Conservation (phyloP, 306 rosid genomes). For the Cucumis melo region DNA sequence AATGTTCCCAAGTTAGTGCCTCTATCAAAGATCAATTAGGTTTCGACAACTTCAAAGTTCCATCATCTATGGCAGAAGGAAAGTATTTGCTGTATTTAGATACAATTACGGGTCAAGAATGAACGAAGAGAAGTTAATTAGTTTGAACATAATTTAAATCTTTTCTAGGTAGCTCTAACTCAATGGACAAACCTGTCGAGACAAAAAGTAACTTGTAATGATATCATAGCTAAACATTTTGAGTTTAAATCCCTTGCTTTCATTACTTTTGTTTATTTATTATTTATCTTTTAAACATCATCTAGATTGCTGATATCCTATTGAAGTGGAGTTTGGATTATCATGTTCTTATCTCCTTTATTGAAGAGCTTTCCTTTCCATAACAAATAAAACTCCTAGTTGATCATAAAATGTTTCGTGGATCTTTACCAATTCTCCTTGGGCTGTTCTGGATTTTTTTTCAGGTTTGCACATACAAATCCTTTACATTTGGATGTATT, state of each 20-base stretch:
- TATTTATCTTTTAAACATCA: not conserved
- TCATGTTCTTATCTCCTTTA: not conserved
- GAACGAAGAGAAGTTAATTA: not conserved
- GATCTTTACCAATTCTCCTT: not conserved
- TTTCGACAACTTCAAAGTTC: not conserved
- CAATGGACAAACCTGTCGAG: not conserved
- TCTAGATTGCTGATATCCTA: not conserved
- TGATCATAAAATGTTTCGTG: not conserved
- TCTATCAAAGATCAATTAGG: not conserved
- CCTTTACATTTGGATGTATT: slow-evolving; percentile 94
- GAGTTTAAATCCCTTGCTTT: not conserved
- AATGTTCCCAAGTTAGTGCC: not conserved
- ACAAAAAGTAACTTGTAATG: not conserved
- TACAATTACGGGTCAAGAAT: not conserved
- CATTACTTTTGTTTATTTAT: not conserved
- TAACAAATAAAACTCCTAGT: not conserved
- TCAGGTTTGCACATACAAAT: slow-evolving; percentile 97
- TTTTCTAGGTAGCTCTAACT: not conserved
- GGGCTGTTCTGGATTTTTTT: slow-evolving; percentile 1
- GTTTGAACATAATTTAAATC: not conserved
- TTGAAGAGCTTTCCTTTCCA: not conserved
- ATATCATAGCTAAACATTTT: not conserved
- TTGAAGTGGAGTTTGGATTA: not conserved
- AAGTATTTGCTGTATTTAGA: not conserved
- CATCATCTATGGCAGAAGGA: not conserved